Base-by-base conservation (phyloP, 768 basidiomycete genomes). In the Aureoboletus auriporus region DNA sequence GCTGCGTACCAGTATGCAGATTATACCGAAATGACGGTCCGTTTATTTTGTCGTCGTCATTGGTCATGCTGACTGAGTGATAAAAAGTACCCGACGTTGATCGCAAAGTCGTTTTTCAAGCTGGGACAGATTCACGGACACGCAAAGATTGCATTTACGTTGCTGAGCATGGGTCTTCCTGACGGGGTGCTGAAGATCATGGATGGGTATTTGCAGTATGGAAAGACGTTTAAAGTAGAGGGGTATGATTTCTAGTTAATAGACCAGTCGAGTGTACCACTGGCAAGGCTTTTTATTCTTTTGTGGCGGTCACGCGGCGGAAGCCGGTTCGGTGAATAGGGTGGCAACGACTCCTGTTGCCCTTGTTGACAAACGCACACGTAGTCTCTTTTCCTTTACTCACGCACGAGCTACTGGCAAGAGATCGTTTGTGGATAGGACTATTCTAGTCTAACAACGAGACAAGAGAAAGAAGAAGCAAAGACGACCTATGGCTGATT, bases 121-220 rank as follows among this genome's bases (percentile, higher is more conserved):
- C 78, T 99, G 6, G 92, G 93, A 6, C 86, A 86, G 66, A 81
- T 89, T 34, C 93, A 98, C 55, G 96, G 96, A 0, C 88, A 93
- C 57, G 87, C 84, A 52, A 98, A 98, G 71, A 93, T 98, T 52
- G 81, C 85, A 44, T 96, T 91, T 64, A 94, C 94, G 7, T 69
- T 99, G 26, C 69, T 96, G 46, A 95, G 93, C 63, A 94, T 96
- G 89, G 89, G 91, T 3, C 75, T 98, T 8, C 94, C 94, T 1
- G 89, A 92, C 2, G 77, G 87, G 8, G 87, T 96, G 47, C 73
- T 89, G 58, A 93, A 89, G 71, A 89, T 96, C 56, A 93, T 98
- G 90, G 84, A 93, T 54, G 84, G 86, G 52, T 93, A 92, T 65
- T 71, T 95, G 64, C 80, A 85, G 57, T 95, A 94, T 67, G 94